These are phyloP conservation scores for Terana coerulea DNA, from an alignment of 768 basidiomycete genomes.

Conservation along the genomic window DNA sequence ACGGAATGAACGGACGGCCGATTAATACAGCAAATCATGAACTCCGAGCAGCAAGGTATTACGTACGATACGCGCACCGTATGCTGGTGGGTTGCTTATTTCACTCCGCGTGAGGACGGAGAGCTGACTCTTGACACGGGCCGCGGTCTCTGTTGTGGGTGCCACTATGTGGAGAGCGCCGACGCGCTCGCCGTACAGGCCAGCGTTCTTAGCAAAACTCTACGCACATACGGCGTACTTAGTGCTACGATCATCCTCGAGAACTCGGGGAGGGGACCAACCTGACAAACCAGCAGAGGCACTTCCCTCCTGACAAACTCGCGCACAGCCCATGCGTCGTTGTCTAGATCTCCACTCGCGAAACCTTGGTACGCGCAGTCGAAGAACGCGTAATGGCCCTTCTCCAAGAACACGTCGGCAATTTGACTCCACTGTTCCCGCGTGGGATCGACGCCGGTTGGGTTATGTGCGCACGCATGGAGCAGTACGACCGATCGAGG, in stretches of 20 bases:
- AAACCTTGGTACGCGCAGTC: conserved; percentile 98
- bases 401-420: conserved; percentile 64
- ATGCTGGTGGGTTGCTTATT: conserved; percentile 91
- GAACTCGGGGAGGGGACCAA: conserved; percentile 31
- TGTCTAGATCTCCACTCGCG: conserved; percentile 87
- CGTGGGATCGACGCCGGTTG: conserved; percentile 94
- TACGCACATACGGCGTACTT: conserved; percentile 28
- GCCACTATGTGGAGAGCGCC: conserved; percentile 90
- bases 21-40: background rate
- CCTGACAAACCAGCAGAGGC: conserved; percentile 86
- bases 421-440: conserved; percentile 80
- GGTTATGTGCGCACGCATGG: conserved; percentile 96
- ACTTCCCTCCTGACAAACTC: conserved; percentile 77
- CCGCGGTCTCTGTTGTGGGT: conserved; percentile 57
- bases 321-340: conserved; percentile 89
- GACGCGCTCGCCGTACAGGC: conserved; percentile 91
- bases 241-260: background rate
- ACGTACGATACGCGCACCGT: conserved; percentile 85
- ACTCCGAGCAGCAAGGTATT: background rate
- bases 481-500: conserved; percentile 82
- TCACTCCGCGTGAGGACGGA: conserved; percentile 91
- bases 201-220: conserved; percentile 98
- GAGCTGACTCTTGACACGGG: conserved; percentile 79
- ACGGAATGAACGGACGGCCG: background rate
- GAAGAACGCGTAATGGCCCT: conserved; percentile 86